A percentile compares a stretch with the other conserved stretches of the same genome.
Conservation (phyloP, 1,284 basidiomycete species). For the Blastosporella zonata region DNA sequence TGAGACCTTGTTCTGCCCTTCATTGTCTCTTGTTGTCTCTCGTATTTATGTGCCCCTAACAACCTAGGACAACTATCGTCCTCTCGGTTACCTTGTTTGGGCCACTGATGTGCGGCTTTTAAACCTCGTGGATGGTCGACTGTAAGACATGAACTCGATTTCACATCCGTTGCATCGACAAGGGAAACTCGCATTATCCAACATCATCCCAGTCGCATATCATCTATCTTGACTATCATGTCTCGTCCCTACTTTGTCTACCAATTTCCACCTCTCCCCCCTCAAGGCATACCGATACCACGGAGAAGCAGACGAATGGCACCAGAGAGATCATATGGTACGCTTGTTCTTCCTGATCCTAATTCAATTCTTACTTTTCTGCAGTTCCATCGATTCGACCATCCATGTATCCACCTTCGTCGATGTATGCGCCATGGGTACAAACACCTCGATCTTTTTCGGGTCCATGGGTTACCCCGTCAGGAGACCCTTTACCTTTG, state of each 20-base stretch:
- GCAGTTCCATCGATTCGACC: conserved; percentile 1
- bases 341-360: neutral
- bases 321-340: conserved; percentile 2
- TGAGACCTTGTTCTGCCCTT: neutral
- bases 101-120: neutral
- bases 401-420: conserved; percentile 1
- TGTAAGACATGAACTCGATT: neutral
- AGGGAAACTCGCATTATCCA: neutral
- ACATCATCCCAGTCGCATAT: neutral
- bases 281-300: conserved; percentile 11
- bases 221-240: neutral
- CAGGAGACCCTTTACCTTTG: neutral
- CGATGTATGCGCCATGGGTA: conserved; percentile 8
- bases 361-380: neutral
- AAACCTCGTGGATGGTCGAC: conserved; percentile 6
- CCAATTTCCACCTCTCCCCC: neutral
- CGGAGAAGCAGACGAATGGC: conserved; percentile 1
- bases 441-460: conserved; percentile 2
- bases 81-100: conserved; percentile 7
- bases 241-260: conserved; percentile 3
- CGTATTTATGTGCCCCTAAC: conserved; percentile 2
- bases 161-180: conserved; percentile 9
- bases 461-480: conserved; percentile 8
- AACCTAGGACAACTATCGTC: neutral
- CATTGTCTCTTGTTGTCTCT: neutral